Base-by-base conservation (phyloP, 1,139 yeast genomes). In the Casaregolazyma suthepensis region DNA sequence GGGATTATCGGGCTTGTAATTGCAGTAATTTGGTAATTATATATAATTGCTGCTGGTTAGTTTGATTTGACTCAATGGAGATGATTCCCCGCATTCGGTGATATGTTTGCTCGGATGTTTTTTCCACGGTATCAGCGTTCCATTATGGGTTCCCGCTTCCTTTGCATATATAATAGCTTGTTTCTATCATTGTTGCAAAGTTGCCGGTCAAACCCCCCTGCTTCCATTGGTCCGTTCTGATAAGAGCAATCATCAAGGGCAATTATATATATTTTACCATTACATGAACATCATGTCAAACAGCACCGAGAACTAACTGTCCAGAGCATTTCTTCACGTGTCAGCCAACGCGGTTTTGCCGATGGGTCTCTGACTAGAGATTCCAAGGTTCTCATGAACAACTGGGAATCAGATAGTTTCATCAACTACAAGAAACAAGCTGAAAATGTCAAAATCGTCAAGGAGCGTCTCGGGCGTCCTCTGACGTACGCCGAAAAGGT, bases 401-500 rank as follows among this genome's bases (percentile, higher is more conserved):
- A 86, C 76, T 81, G 90, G 79, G 99, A 93, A 78, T 58, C 82
- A 68, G 83, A 81, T 73, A 87, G 93, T 56, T 90, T 83, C 79
- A 76, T 72, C 66, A 71, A 72, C 65, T 72, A 71, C 71, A 70
- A 71, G 66, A 60, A 71, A 63, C 68, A 72, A 61, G 64, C 68
- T 76, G 96, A 89, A 75, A 89, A 86, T 69, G 85, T 91, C 64
- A 80, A 87, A 66, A 86, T 89, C 66, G 97, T 93, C 68, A 85
- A 85, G 76, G 76, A 81, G 64, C 85, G 97, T 77, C 81, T 91
- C 66, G 81, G 82, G 71, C 87, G 97, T 74, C 99, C 99, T 51
- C 81, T 93, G 71, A 93, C 99, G 60, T 91, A 90, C 72, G 98
- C 98, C 65, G 99, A 93, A 79, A 93, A 93, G 80, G 78, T 93